Conservation (phyloP, 805 yeast genomes). For the Soucietia sequanensis region DNA sequence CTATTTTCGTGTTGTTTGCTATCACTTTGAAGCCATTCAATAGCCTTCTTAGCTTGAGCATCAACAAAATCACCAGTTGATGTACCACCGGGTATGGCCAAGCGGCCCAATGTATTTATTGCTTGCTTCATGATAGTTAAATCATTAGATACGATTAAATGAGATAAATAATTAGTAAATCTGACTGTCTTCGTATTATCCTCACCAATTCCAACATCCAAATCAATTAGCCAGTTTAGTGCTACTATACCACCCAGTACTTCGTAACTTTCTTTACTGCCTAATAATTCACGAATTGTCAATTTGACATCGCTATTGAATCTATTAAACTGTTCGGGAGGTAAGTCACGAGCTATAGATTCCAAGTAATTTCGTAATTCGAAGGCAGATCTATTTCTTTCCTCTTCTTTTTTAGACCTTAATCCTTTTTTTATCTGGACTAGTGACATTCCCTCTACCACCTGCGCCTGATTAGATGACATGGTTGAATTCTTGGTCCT, state of each 20-base stretch:
- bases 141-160: slow-evolving; percentile 78
- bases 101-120: slow-evolving; percentile 80
- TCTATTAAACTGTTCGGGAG: slow-evolving; percentile 76
- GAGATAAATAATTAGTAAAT: slow-evolving; percentile 83
- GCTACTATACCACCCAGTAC: slow-evolving; percentile 91
- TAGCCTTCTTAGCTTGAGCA: slow-evolving; percentile 81
- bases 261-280: slow-evolving; percentile 67
- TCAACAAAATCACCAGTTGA: slow-evolving; percentile 91
- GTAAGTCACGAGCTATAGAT: slow-evolving; percentile 73
- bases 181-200: slow-evolving; percentile 87
- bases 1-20: slow-evolving; percentile 69
- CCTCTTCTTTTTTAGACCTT: slow-evolving; percentile 41
- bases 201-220: slow-evolving; percentile 71
- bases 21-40: slow-evolving; percentile 90
- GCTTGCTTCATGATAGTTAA: slow-evolving; percentile 83
- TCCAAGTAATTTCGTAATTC: slow-evolving; percentile 71
- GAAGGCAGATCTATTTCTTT: slow-evolving; percentile 55
- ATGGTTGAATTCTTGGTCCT: too few relatives aligned
- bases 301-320: slow-evolving; percentile 85
- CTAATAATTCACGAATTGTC: slow-evolving; percentile 79
- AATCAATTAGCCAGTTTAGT: slow-evolving; percentile 80
- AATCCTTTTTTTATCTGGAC: slow-evolving; percentile 54
- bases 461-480: slow-evolving; percentile 29
- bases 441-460: slow-evolving; percentile 50
- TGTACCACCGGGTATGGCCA: slow-evolving; percentile 88